Evolutionary conservation across 176 grass and related monocot species (phyloP), one percentile per base, ranked within the genome.

Genomic region (Phragmites australis): DNA sequence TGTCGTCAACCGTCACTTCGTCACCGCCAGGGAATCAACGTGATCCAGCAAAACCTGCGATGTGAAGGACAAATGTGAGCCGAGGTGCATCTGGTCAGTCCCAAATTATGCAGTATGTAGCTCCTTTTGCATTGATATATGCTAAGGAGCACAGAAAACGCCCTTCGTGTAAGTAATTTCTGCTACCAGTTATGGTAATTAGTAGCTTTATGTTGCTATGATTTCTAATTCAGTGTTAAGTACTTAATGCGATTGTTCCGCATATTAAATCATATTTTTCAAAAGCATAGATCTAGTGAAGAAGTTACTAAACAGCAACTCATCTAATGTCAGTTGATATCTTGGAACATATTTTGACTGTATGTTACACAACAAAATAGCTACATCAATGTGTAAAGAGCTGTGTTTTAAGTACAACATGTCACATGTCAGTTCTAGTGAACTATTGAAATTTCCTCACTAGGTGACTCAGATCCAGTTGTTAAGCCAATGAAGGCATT

Each of bases 1-100:
- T 84, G 73, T 84, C 64, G 63, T 29, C 73, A 60, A 47, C 82
- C 19, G 14, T 67, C 72, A 76, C 14, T 15, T 55, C 42, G 15
- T 30, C 49, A 21, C 50, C 12, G 15, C 43, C 53, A 70, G 83
- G 54, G 66, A 85, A 85, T 79, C 75, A 79, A 79, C 83, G 55
- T 79, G 74, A 72, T 64, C 65, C 10, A 79, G 72, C 75, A 78
- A 75, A 79, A 79, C 31, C 55, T 79, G 45, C 11, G 54, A 49
- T 78, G 27, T 48, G 53, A 85, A 61, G 54, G 44, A 31, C 60
- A 46, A 26, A 13, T 44, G 68, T 72, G 70, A 72, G 46, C 69
- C 56, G 34, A 83, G 39, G 12, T 66, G 70, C 34, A 46, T 43
- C 81, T 32, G 25, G 1, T 43, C 21, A 55, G 1, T 75, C 39